These are phyloP conservation scores for Suhomyces anneliseae DNA, from an alignment of 1,139 yeast species.

Conservation along the genomic window DNA sequence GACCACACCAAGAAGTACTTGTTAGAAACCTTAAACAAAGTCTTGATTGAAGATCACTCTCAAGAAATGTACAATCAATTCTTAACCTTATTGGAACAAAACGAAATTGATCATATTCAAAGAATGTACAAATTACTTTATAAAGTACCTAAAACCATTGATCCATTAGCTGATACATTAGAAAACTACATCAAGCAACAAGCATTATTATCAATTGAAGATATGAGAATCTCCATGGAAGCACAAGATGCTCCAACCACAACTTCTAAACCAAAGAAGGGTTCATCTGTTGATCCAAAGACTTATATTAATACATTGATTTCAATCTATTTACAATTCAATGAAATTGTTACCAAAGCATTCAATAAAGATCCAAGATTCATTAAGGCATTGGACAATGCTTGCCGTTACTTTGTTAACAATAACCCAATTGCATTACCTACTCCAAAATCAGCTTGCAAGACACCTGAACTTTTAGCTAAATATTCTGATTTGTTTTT, in stretches of 20 bases:
- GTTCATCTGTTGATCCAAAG: slow-evolving; percentile 62
- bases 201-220: slow-evolving; percentile 69
- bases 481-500: slow-evolving; percentile 83
- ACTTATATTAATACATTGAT: slow-evolving; percentile 77
- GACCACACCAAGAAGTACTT: slow-evolving; percentile 81
- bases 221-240: slow-evolving; percentile 46
- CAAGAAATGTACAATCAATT: slow-evolving; percentile 77
- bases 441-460: slow-evolving; percentile 44
- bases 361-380: slow-evolving; percentile 77
- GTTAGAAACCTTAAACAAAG: slow-evolving; percentile 71
- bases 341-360: slow-evolving; percentile 64
- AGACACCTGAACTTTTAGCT: slow-evolving; percentile 90
- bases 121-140: slow-evolving; percentile 76
- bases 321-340: slow-evolving; percentile 65
- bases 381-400: slow-evolving; percentile 85
- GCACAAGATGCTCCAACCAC: slow-evolving; percentile 18
- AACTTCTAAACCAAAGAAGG: slow-evolving; percentile 20
- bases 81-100: slow-evolving; percentile 67
- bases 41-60: slow-evolving; percentile 78
- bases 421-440: slow-evolving; percentile 79
- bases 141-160: slow-evolving; percentile 72
- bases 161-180: slow-evolving; percentile 73
- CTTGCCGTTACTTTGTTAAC: slow-evolving; percentile 85
- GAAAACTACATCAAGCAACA: slow-evolving; percentile 73
- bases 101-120: slow-evolving; percentile 73